Evolutionary conservation across 106 monocot genomes (phyloP).

Genomic region (Triglochin maritima): DNA sequence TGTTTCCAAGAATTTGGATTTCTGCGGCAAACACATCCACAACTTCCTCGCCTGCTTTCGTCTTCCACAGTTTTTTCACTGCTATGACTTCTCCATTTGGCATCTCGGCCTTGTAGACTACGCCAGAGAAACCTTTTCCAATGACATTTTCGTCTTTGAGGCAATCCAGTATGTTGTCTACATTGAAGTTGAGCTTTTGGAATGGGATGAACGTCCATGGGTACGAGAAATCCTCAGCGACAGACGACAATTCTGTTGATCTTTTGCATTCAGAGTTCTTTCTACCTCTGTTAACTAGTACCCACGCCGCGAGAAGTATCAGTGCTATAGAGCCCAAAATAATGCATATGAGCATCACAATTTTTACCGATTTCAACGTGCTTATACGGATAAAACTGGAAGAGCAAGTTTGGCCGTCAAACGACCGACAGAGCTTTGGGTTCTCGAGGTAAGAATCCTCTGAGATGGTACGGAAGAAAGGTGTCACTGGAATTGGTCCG

Average conservation of each 20-base stretch:
- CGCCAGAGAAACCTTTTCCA: constrained; percentile 84
- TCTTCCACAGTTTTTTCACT: constrained; percentile 84
- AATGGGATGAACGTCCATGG: constrained; percentile 72
- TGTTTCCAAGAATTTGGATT: constrained; percentile 58
- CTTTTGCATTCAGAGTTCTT: constrained; percentile 11
- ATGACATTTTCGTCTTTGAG: constrained; percentile 68
- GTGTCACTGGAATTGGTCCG: constrained; percentile 60
- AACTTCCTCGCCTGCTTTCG: constrained; percentile 44
- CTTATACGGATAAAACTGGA: constrained; percentile 5
- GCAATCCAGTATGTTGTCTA: constrained; percentile 40
- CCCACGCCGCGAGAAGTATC: constrained; percentile 34
- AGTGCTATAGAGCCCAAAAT: constrained; percentile 28
- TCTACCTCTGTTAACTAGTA: constrained; percentile 33
- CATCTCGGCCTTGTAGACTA: constrained; percentile 67
- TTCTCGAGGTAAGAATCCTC: constrained; percentile 43
- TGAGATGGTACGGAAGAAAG: constrained; percentile 63
- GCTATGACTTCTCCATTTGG: constrained; percentile 50
- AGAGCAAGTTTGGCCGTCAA: constrained; percentile 14
- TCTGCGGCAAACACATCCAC: constrained; percentile 50
- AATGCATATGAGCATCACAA: constrained; percentile 38
- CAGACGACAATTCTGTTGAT: constrained; percentile 4
- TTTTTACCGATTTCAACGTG: constrained; percentile 36
- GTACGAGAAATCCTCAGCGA: constrained; percentile 54
- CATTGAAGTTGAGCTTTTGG: constrained; percentile 60
- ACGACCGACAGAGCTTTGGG: constrained; percentile 43